These are phyloP conservation scores for Fusarium staphyleae DNA, from an alignment of 2,329 filamentous ascomycete genomes.

Conservation along the genomic window DNA sequence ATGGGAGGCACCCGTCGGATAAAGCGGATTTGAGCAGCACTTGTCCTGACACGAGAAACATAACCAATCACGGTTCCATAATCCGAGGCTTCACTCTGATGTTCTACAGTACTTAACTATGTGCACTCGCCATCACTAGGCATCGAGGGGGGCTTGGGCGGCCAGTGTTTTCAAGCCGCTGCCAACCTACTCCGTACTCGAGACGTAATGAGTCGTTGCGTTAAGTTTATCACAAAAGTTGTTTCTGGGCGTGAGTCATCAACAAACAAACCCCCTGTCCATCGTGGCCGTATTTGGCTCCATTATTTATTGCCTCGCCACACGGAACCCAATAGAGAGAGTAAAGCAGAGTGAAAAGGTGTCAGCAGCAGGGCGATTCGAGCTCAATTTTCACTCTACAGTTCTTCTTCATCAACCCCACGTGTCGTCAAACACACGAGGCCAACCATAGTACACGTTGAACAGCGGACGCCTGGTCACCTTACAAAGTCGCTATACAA, in stretches of 20 bases:
- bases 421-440: constrained; percentile 31
- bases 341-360: constrained; percentile 15
- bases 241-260: constrained; percentile 25
- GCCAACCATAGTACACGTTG: constrained; percentile 14
- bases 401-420: constrained; percentile 4
- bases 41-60: not conserved
- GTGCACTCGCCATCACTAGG: constrained; percentile 18
- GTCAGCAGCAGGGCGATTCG: constrained; percentile 15
- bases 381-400: not conserved
- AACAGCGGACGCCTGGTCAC: not conserved
- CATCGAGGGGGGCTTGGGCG: not conserved
- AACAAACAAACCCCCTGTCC: constrained; percentile 23
- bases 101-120: not conserved
- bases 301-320: constrained; percentile 30
- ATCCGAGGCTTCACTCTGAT: not conserved
- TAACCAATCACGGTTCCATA: constrained; percentile 9
- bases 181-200: not conserved
- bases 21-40: not conserved
- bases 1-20: too few species aligned
- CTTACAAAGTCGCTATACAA: constrained; percentile 23
- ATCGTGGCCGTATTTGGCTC: constrained; percentile 9
- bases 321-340: constrained; percentile 11
- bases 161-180: not conserved
- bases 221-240: not conserved
- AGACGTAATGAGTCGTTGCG: constrained; percentile 8